A percentile compares a stretch with the other conserved stretches of the same genome.
These are phyloP conservation scores for Gnaphalium uliginosum DNA, from an alignment of 129 eudicot species.

Conservation along the genomic window DNA sequence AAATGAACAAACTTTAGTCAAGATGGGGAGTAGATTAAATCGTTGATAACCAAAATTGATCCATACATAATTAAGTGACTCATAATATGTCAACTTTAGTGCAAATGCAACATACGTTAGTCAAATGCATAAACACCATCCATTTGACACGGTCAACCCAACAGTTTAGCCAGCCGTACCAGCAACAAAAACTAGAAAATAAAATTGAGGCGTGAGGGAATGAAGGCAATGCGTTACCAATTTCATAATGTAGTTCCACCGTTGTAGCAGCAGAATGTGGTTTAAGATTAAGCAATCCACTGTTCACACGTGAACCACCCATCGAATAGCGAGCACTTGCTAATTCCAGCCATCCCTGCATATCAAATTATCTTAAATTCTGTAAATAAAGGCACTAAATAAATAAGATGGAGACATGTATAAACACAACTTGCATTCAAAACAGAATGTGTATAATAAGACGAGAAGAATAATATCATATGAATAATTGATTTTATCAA, in stretches of 20 bases:
- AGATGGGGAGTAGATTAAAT: not conserved
- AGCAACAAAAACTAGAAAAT: not conserved
- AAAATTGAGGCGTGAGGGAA: not conserved
- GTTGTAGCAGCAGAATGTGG: conserved; percentile 70
- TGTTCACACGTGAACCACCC: conserved; percentile 82
- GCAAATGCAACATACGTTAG: no score
- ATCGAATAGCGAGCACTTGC: conserved; percentile 89
- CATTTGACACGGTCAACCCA: no score
- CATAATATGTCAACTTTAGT: no score
- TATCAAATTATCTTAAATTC: conserved; percentile 4
- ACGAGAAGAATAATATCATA: not conserved
- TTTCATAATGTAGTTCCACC: conserved; percentile 41
- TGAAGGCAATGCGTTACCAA: conserved; percentile 35
- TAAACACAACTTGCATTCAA: not conserved
- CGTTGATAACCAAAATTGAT: not conserved
- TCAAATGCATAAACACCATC: no score
- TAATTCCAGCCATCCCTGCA: conserved; percentile 88
- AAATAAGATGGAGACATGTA: not conserved
- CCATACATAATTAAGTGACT: no score
- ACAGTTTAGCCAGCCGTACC: not conserved
- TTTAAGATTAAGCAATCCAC: conserved; percentile 71
- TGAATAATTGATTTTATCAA: not conserved
- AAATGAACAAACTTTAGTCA: not conserved
- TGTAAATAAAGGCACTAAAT: not conserved
- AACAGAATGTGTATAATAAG: not conserved